Base-by-base conservation (phyloP, 1,139 yeast species). In the Pichia sp. region DNA sequence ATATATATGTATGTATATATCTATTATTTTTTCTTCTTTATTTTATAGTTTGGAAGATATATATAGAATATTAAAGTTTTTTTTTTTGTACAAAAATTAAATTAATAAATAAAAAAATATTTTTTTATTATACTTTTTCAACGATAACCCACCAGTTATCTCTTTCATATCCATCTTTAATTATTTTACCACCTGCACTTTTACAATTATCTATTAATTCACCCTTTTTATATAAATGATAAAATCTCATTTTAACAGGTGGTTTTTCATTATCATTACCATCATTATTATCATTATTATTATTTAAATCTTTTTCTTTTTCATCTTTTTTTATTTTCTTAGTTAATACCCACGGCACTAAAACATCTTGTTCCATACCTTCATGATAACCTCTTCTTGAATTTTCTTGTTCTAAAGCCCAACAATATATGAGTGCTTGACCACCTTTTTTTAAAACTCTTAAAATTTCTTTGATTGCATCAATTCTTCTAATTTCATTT, bases 381-480 rank as follows among this genome's bases (percentile, higher is more conserved):
- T 79, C 87, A 54, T 83, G 81, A 65, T 87, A 90, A 0, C 97
- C 97, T 53, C 97, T 70, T 48, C 96, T 70, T 0, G 96, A 85
- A 30, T 71, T 75, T 51, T 82, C 86, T 62, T 92, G 98, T 55
- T 94, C 98, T 43, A 92, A 66, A 0, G 98, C 98, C 98, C 98
- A 92, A 46, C 95, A 95, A 60, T 90, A 90, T 12, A 92, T 74
- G 53, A 94, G 67, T 0, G 87, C 83, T 46, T 74, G 76, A 1
- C 96, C 96, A 1, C 79, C 79, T 0, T 57, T 49, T 39, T 62
- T 70, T 31, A 92, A 62, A 48, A 79, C 78, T 16, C 79, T 65
- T 34, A 92, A 61, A 3, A 90, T 82, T 48, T 82, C 84, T 16
- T 57, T 55, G 3, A 92, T 80, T 0, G 96, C 97, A 25, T 75